Percentiles rank a stretch among this genome's conserved stretches.
Conservation (phyloP, 1,284 basidiomycete species). For the Apiotrichum gamsii region DNA sequence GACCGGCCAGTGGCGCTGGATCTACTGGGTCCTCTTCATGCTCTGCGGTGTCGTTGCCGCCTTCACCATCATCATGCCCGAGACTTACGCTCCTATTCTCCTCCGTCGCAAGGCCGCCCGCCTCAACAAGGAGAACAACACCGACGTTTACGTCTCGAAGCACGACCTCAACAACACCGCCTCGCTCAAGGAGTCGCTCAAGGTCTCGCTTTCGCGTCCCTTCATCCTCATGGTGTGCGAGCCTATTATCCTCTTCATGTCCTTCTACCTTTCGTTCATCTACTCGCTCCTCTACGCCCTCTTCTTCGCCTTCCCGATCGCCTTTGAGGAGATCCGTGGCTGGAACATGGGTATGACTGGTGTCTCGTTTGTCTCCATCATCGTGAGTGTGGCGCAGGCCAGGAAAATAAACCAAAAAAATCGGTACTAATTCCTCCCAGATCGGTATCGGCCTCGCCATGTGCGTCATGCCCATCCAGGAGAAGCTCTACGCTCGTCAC, state of each 20-base stretch:
- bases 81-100: conserved; percentile 46
- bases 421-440: conserved; percentile 6
- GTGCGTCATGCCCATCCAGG: conserved; percentile 32
- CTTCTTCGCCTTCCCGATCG: conserved; percentile 45
- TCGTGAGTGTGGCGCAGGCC: conserved; percentile 29
- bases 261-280: conserved; percentile 50
- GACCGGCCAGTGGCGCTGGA: conserved; percentile 46
- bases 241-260: conserved; percentile 48
- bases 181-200: conserved; percentile 36
- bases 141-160: conserved; percentile 38
- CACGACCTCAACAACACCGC: conserved; percentile 34
- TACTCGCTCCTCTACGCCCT: conserved; percentile 46
- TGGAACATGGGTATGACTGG: conserved; percentile 43
- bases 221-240: conserved; percentile 48
- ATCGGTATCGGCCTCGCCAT: conserved; percentile 37
- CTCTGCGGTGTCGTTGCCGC: conserved; percentile 37
- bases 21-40: conserved; percentile 49
- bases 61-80: conserved; percentile 41
- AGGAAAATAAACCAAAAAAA: not conserved
- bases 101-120: conserved; percentile 39
- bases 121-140: conserved; percentile 44
- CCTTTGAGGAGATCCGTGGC: conserved; percentile 43
- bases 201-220: conserved; percentile 44
- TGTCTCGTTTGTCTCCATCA: conserved; percentile 40
- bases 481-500: conserved; percentile 32